A percentile compares a stretch with the other conserved stretches of the same genome.
These are phyloP conservation scores for Yarrowia sp. DNA, from an alignment of 805 yeast genomes.

Conservation along the genomic window DNA sequence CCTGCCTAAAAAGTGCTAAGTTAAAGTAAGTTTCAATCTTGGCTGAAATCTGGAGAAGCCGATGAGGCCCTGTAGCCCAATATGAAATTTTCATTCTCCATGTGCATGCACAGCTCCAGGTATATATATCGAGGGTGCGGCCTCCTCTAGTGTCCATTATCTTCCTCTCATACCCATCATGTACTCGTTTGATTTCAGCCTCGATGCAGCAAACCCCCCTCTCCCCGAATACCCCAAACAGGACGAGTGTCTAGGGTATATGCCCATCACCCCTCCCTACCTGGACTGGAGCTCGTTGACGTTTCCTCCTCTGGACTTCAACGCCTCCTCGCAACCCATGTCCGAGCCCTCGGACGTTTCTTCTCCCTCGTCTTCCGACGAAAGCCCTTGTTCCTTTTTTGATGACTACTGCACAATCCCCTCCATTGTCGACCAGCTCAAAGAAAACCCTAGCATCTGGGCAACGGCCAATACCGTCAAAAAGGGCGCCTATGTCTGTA, in stretches of 20 bases:
- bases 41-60: slow-evolving; percentile 25
- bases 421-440: slow-evolving; percentile 2
- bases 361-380: background rate
- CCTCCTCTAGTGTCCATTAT: too few relatives aligned
- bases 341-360: background rate
- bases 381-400: background rate
- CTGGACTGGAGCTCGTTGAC: slow-evolving; percentile 21
- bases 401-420: slow-evolving; percentile 19
- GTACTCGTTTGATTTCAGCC: slow-evolving; percentile 15
- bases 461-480: slow-evolving; percentile 15
- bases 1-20: slow-evolving; percentile 9
- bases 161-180: background rate
- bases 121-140: background rate
- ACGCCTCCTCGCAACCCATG: too few relatives aligned
- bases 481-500: slow-evolving; percentile 24
- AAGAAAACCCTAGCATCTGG: slow-evolving; percentile 20
- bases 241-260: slow-evolving; percentile 17
- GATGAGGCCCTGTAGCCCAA: slow-evolving; percentile 10
- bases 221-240: slow-evolving; percentile 17
- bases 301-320: background rate
- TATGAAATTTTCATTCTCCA: background rate
- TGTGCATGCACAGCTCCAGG: too few relatives aligned
- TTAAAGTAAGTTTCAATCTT: slow-evolving; percentile 4
- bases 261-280: slow-evolving; percentile 18
- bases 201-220: background rate